Evolutionary conservation across 2,329 filamentous ascomycete genomes (phyloP).

Genomic region (Ophiobolus disseminans): DNA sequence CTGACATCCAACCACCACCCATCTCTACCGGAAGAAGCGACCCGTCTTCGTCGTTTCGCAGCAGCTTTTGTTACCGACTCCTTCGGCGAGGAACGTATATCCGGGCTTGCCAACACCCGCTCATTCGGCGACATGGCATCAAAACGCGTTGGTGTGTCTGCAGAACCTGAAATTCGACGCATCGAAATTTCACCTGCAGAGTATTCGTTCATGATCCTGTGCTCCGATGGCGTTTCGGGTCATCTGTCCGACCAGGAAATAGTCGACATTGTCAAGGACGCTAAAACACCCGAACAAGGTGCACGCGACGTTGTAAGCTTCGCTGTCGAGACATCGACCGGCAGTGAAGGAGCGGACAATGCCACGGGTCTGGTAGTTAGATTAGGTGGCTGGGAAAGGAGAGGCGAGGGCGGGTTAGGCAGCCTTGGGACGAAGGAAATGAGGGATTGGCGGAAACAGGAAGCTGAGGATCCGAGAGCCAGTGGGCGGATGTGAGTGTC

Average conservation of each 20-base stretch:
- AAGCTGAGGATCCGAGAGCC: constrained; percentile 81
- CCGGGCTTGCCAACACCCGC: constrained; percentile 89
- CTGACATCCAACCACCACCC: constrained; percentile 93
- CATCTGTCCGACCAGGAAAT: constrained; percentile 92
- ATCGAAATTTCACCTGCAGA: constrained; percentile 82
- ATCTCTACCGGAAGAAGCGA: constrained; percentile 81
- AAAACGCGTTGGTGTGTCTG: constrained; percentile 92
- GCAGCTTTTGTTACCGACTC: constrained; percentile 90
- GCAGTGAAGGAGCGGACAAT: constrained; percentile 62
- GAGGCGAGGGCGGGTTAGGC: constrained; percentile 84
- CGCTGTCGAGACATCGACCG: constrained; percentile 78
- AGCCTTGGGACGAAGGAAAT: constrained; percentile 92
- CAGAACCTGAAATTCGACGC: constrained; percentile 86
- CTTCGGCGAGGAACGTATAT: constrained; percentile 96
- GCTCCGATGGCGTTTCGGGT: constrained; percentile 88
- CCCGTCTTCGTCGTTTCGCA: constrained; percentile 83
- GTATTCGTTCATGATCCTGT: constrained; percentile 86
- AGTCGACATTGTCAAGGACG: constrained; percentile 94
- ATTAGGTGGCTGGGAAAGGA: constrained; percentile 70
- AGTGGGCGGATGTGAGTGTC: constrained; percentile 67
- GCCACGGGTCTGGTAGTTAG: constrained; percentile 69
- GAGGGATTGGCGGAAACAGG: constrained; percentile 79
- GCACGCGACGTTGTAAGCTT: constrained; percentile 81
- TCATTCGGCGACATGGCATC: constrained; percentile 91
- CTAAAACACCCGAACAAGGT: constrained; percentile 86